A percentile compares a stretch with the other conserved stretches of the same genome.
phyloP scores from a whole-genome alignment of 2,329 filamentous ascomycete species.

The Diaporthe batatas region DNA sequence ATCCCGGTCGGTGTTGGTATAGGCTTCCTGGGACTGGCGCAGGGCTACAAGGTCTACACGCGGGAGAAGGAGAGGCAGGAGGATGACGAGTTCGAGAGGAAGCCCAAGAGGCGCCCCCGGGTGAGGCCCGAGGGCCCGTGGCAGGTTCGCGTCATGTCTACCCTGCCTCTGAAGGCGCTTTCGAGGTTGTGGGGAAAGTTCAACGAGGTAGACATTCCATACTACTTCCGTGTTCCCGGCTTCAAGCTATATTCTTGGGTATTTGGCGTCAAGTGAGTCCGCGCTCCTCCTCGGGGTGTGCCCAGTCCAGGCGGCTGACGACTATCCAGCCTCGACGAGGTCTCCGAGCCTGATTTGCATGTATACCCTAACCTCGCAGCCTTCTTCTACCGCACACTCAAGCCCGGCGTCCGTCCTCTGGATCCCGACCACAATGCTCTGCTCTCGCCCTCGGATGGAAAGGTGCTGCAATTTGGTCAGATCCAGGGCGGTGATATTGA shows the following conservation, averaged over 20 bases:
- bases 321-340: slow-evolving; percentile 78
- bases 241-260: slow-evolving; percentile 93
- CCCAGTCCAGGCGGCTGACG: slow-evolving; percentile 46
- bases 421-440: slow-evolving; percentile 85
- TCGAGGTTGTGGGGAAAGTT: slow-evolving; percentile 91
- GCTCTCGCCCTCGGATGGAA: slow-evolving; percentile 90
- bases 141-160: slow-evolving; percentile 95
- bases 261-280: slow-evolving; percentile 82
- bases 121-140: slow-evolving; percentile 89
- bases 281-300: background rate
- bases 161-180: slow-evolving; percentile 88
- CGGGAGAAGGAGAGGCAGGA: slow-evolving; percentile 67
- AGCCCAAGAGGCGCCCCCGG: slow-evolving; percentile 67
- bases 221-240: slow-evolving; percentile 87
- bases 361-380: slow-evolving; percentile 92
- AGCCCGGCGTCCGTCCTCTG: slow-evolving; percentile 87
- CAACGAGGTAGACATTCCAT: slow-evolving; percentile 90
- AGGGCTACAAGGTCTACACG: slow-evolving; percentile 81
- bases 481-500: slow-evolving; percentile 96
- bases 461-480: slow-evolving; percentile 89
- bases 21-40: slow-evolving; percentile 84
- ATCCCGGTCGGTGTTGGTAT: slow-evolving; percentile 90
- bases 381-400: slow-evolving; percentile 97
- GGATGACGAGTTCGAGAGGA: slow-evolving; percentile 58
- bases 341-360: slow-evolving; percentile 89